Evolutionary conservation across 108 stramenopile genomes (phyloP), one percentile per base, ranked within the genome.

Genomic region (Pseudonitzschia delicatissima): DNA sequence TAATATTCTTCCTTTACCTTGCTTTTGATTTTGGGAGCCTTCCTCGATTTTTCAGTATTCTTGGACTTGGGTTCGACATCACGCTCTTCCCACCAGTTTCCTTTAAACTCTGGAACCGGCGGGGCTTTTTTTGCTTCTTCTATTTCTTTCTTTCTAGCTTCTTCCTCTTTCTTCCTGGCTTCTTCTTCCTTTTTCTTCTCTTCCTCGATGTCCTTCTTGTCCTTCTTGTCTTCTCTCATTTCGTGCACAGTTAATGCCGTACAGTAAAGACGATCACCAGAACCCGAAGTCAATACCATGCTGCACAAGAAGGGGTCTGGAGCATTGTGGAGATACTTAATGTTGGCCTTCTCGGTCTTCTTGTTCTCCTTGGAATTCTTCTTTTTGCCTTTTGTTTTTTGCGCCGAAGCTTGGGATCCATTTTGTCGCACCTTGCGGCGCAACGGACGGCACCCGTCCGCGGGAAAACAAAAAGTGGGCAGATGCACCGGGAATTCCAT

Each of bases 201-300:
- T 34, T 62, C 45, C 20, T 59, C 39, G 11, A 37, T 73, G 53
- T 55, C n/a, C 37, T 27, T 53, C 23, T 32, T 61, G 63, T 48
- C 49, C 45, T 11, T 45, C 15, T 20, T 5, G 31, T 33, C 47
- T 21, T 2, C 11, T 55, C 53, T 64, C 39, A 76, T 57, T 44
- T 91, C 89, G 72, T 84, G 77, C 5, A 87, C 45, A 36, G 79
- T 72, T 29, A 90, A 57, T 8, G 75, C 77, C 5, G 74, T 84
- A n/a, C 90, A 85, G 74, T 88, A 87, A 26, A 92, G 57, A 40
- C 74, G 86, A 50, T 77, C 27, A 8, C 93, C 89, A 9, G 65
- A 50, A n/a, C 74, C 72, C 33, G 73, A 59, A n/a, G 93, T 95
- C 25, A 95, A 77, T 6, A 91, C 87, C 71, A 92, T 86, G 17